Base-by-base conservation (phyloP, 2,329 filamentous ascomycete genomes). In the Penicillium digitatum region DNA sequence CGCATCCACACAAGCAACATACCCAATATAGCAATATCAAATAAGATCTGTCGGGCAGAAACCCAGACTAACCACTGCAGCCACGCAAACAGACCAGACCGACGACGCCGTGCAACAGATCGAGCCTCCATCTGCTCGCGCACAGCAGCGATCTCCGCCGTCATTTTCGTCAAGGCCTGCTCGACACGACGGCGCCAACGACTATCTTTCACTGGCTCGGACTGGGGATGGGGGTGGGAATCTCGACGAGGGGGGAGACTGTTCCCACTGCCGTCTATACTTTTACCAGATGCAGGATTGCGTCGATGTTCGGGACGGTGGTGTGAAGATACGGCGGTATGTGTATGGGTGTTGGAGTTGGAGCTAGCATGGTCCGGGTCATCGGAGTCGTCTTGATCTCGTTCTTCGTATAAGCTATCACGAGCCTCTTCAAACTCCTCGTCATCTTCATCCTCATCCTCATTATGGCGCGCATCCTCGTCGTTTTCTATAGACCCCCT, bases 141-240 rank as follows among this genome's bases (percentile, higher is more conserved):
- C 58, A 97, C 75, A 0, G 94, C 94, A 1, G 94, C 92, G 31
- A 99, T 85, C 74, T 99, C 94, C 16, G 91, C 88, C 5, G 92
- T 95, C 76, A 97, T 86, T 64, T 91, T 89, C 53, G 93, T 89
- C 54, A 97, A 80, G 22, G 90, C 89, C 40, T 86, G 83, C 75
- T 97, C 93, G 58, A 97, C 87, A 64, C 88, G 86, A 56, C 83
- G 86, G 48, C 88, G 86, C 90, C 91, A 96, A 66, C 84, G 85
- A 57, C 76, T 62, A 29, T 62, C 85, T 65, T 90, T 89, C 49
- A 93, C 31, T 86, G 82, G 74, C 96, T 92, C 29, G 10, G 46
- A 48, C n/a, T 44, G 26, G 9, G 48, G 45, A 37, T 35, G 27
- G 1, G 50, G 34, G 12, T 32, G 34, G 11, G 50, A 48, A 27